Percentiles rank a stretch among this genome's conserved stretches.
These are phyloP conservation scores for Ascoidea asiatica DNA, from an alignment of 805 yeast species.

Conservation along the genomic window DNA sequence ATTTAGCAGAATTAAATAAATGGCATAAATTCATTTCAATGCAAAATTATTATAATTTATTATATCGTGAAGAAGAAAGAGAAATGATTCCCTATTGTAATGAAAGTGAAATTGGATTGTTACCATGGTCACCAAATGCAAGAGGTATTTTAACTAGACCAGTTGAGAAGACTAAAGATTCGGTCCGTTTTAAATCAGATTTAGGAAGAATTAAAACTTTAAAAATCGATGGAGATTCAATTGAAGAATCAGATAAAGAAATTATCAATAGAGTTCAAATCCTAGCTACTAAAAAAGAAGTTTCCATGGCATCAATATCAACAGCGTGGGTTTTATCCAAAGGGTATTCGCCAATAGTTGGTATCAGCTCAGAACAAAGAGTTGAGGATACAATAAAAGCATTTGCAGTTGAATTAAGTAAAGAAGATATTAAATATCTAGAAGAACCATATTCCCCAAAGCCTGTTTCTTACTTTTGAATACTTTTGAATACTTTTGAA, in stretches of 20 bases:
- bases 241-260: slow-evolving; percentile 15
- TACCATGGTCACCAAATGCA: slow-evolving; percentile 52
- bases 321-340: slow-evolving; percentile 40
- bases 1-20: slow-evolving; percentile 37
- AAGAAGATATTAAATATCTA: slow-evolving; percentile 7
- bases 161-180: too few relatives aligned
- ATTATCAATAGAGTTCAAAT: slow-evolving; percentile 39
- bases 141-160: slow-evolving; percentile 45
- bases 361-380: slow-evolving; percentile 32
- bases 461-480: neutral
- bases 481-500: neutral
- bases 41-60: slow-evolving; percentile 44
- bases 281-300: slow-evolving; percentile 30
- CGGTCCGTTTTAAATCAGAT: slow-evolving; percentile 1
- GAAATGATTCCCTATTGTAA: slow-evolving; percentile 46
- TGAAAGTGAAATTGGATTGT: slow-evolving; percentile 27
- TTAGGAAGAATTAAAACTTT: neutral
- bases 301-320: slow-evolving; percentile 40
- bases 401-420: slow-evolving; percentile 22
- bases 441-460: slow-evolving; percentile 7
- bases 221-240: slow-evolving; percentile 10
- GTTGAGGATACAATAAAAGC: slow-evolving; percentile 39
- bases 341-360: slow-evolving; percentile 44
- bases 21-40: slow-evolving; percentile 48
- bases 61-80: slow-evolving; percentile 52